Conservation (phyloP, 1,284 basidiomycete genomes). For the Ganoderma sinense region DNA sequence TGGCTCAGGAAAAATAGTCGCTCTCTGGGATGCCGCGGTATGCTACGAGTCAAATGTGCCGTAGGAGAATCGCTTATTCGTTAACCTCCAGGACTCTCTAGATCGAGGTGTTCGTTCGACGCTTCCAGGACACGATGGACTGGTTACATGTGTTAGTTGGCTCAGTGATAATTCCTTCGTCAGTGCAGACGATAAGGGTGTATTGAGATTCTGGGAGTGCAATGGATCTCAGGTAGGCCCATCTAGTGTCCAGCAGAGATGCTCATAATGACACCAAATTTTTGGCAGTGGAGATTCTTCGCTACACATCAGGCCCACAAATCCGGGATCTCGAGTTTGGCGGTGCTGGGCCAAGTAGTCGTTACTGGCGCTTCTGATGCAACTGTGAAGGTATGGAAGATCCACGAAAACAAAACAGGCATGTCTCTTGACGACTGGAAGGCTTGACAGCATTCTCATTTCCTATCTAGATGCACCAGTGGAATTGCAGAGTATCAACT, state of each 20-base stretch:
- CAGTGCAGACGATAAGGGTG: constrained; percentile 80
- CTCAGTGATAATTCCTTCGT: constrained; percentile 57
- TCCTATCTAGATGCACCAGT: constrained; percentile 47
- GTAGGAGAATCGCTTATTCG: constrained; percentile 6
- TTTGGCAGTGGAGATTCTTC: constrained; percentile 60
- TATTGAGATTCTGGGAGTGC: constrained; percentile 61
- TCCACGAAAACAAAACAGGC: constrained; percentile 45
- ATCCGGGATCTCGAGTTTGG: constrained; percentile 73
- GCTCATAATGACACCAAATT: constrained; percentile 27
- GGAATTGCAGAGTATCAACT: constrained; percentile 65
- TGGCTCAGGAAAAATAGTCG: constrained; percentile 79
- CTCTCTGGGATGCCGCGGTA: constrained; percentile 79
- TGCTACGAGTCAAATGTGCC: constrained; percentile 28
- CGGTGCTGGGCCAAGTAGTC: constrained; percentile 54
- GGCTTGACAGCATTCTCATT: not conserved
- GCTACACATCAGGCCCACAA: constrained; percentile 65
- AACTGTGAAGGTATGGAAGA: constrained; percentile 74
- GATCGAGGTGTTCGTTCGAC: constrained; percentile 71
- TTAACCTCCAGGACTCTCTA: constrained; percentile 47
- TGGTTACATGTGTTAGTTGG: constrained; percentile 83
- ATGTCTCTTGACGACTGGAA: constrained; percentile 14
- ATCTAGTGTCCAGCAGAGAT: constrained; percentile 11
- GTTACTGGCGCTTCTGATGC: constrained; percentile 86
- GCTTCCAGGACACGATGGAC: constrained; percentile 75
- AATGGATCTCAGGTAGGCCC: constrained; percentile 47